A percentile compares a stretch with the other conserved stretches of the same genome.
Conservation (phyloP, 495 filamentous ascomycete genomes). For the Pyrenopolyporus hunteri region DNA sequence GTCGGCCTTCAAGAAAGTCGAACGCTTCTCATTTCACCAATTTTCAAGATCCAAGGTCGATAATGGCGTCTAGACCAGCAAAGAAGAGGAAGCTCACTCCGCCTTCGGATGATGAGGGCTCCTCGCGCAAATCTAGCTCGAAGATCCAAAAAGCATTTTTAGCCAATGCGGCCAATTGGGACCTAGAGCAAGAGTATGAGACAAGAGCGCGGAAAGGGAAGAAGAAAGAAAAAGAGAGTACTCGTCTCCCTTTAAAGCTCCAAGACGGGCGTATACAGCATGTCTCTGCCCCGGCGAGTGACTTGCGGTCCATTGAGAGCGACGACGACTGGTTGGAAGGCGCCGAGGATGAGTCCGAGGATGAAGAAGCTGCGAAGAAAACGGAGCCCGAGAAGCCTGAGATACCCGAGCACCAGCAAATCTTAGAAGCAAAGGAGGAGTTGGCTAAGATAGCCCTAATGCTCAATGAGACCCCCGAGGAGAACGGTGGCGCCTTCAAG, state of each 20-base stretch:
- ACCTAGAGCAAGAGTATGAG: constrained; percentile 93
- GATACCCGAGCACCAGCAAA: constrained; percentile 75
- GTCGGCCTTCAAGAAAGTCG: not conserved
- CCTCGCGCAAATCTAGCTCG: constrained; percentile 28
- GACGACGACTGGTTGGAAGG: constrained; percentile 61
- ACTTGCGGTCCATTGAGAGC: constrained; percentile 56
- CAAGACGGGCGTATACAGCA: constrained; percentile 72
- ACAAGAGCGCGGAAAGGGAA: constrained; percentile 72
- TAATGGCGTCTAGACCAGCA: constrained; percentile 50
- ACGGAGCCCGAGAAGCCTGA: constrained; percentile 57
- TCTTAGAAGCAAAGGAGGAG: constrained; percentile 89
- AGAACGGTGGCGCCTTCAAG: constrained; percentile 79
- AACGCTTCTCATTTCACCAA: constrained; percentile 6
- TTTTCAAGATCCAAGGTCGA: constrained; percentile 1
- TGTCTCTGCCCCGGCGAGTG: constrained; percentile 47
- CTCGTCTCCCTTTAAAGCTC: constrained; percentile 83
- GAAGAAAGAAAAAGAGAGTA: constrained; percentile 73
- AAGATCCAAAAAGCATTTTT: constrained; percentile 54
- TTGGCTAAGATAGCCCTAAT: constrained; percentile 78
- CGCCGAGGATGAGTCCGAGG: constrained; percentile 48
- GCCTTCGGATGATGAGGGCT: constrained; percentile 42
- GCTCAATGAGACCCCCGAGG: constrained; percentile 93
- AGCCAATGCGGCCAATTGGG: constrained; percentile 66
- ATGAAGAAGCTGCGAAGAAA: constrained; percentile 40
- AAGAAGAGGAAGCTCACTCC: constrained; percentile 56